phyloP scores from a whole-genome alignment of 2,329 filamentous ascomycete genomes.

The Amauroascus verrucosus region DNA sequence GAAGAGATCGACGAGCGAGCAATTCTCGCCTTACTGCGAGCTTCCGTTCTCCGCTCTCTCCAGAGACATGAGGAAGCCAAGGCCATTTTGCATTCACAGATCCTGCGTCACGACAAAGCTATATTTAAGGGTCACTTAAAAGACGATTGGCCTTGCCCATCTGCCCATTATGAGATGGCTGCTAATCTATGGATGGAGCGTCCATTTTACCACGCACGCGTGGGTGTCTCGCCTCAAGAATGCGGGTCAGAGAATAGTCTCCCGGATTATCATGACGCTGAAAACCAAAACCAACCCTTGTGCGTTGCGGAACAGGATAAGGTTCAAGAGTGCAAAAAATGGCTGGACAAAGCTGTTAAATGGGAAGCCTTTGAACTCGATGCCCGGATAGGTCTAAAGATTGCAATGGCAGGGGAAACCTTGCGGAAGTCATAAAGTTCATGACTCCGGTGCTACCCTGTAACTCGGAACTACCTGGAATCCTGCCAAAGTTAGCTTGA shows the following conservation, averaged over 20 bases:
- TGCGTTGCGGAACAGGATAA: constrained; percentile 27
- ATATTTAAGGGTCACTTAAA: constrained; percentile 43
- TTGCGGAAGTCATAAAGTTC: constrained; percentile 38
- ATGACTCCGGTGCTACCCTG: too few relatives aligned
- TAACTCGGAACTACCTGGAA: too few relatives aligned
- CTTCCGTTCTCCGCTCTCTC: constrained; percentile 55
- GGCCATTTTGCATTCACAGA: constrained; percentile 48
- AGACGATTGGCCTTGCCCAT: constrained; percentile 57
- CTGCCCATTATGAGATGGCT: constrained; percentile 77
- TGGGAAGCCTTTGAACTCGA: constrained; percentile 56
- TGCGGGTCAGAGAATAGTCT: too few relatives aligned
- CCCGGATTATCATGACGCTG: neutral
- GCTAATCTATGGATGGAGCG: constrained; percentile 67
- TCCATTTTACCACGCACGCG: constrained; percentile 24
- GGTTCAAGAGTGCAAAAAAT: constrained; percentile 45
- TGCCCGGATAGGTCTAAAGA: constrained; percentile 44
- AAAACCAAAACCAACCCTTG: too few relatives aligned
- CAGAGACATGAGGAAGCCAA: constrained; percentile 56
- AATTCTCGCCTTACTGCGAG: constrained; percentile 56
- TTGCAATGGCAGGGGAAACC: constrained; percentile 38
- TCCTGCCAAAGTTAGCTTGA: too few relatives aligned
- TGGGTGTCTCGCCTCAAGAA: neutral
- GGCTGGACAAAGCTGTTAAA: constrained; percentile 47
- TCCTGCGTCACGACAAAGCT: constrained; percentile 50
- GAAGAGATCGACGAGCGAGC: constrained; percentile 52